A percentile compares a stretch with the other conserved stretches of the same genome.
These are phyloP conservation scores for Monosporascus sp. DNA, from an alignment of 2,329 filamentous ascomycete species.

Conservation along the genomic window DNA sequence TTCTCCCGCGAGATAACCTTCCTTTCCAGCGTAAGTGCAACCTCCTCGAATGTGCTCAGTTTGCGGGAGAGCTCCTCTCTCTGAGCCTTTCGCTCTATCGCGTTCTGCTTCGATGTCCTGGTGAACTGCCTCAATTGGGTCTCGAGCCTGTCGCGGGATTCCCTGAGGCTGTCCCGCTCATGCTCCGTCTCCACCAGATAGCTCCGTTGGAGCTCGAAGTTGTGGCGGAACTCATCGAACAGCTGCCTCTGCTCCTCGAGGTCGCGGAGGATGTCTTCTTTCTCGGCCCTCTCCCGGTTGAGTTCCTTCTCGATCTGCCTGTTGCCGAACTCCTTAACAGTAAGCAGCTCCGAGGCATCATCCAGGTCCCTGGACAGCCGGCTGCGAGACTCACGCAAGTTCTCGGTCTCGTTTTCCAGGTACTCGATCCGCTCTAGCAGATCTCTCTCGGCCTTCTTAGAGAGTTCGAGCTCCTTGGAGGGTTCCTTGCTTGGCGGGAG, in stretches of 20 bases:
- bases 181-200: constrained; percentile 26
- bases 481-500: constrained; percentile 1
- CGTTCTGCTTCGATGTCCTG: constrained; percentile 17
- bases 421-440: constrained; percentile 30
- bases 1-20: constrained; percentile 19
- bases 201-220: constrained; percentile 26
- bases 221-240: constrained; percentile 29
- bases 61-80: constrained; percentile 19
- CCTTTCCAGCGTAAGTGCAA: constrained; percentile 17
- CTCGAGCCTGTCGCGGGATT: constrained; percentile 20
- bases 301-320: constrained; percentile 23
- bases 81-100: constrained; percentile 17
- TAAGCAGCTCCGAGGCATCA: constrained; percentile 23
- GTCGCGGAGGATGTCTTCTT: constrained; percentile 27
- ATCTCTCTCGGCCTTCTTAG: constrained; percentile 20
- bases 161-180: constrained; percentile 27
- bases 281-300: constrained; percentile 24
- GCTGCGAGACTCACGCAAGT: constrained; percentile 23
- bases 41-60: constrained; percentile 16
- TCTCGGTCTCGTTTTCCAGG: constrained; percentile 28
- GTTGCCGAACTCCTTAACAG: constrained; percentile 20
- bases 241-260: constrained; percentile 29
- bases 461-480: constrained; percentile 23
- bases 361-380: constrained; percentile 26
- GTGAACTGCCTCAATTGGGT: constrained; percentile 17